A percentile compares a stretch with the other conserved stretches of the same genome.
Conservation (phyloP, 2,329 filamentous ascomycete species). For the Fusarium subtropicale region DNA sequence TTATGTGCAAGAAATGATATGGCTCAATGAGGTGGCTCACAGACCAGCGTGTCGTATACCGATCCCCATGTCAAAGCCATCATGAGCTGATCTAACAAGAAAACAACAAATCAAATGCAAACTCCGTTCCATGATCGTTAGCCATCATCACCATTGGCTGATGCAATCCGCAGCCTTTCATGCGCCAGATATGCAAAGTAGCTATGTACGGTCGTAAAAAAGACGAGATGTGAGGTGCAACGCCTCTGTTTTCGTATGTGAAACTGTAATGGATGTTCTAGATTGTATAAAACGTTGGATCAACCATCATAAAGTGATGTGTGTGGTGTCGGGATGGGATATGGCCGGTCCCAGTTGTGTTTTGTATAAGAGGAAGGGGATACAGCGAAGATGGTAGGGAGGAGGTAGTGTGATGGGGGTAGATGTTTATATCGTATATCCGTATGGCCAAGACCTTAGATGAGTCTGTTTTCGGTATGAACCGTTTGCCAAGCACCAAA, state of each 20-base stretch:
- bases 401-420: background rate
- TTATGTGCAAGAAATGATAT: conserved; percentile 24
- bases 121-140: conserved; percentile 46
- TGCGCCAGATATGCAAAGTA: conserved; percentile 45
- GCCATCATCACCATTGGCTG: conserved; percentile 37
- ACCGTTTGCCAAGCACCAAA: conserved; percentile 64
- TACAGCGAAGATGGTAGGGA: conserved; percentile 1
- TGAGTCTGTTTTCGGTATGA: conserved; percentile 61
- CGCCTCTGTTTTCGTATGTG: conserved; percentile 9
- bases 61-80: conserved; percentile 9
- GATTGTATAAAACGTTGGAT: conserved; percentile 19
- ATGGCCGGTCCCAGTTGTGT: conserved; percentile 20
- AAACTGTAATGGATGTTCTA: conserved; percentile 17
- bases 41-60: conserved; percentile 5
- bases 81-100: conserved; percentile 15
- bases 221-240: conserved; percentile 14
- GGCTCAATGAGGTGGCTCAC: background rate
- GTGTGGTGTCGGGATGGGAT: conserved; percentile 14
- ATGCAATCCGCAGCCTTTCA: conserved; percentile 43
- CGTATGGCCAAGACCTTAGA: conserved; percentile 48
- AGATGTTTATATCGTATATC: conserved; percentile 7
- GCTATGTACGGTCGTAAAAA: conserved; percentile 38
- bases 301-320: background rate
- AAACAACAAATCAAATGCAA: conserved; percentile 26
- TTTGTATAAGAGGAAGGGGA: background rate